Conservation (phyloP, 2,329 filamentous ascomycete species). For the Fusarium paranaense region DNA sequence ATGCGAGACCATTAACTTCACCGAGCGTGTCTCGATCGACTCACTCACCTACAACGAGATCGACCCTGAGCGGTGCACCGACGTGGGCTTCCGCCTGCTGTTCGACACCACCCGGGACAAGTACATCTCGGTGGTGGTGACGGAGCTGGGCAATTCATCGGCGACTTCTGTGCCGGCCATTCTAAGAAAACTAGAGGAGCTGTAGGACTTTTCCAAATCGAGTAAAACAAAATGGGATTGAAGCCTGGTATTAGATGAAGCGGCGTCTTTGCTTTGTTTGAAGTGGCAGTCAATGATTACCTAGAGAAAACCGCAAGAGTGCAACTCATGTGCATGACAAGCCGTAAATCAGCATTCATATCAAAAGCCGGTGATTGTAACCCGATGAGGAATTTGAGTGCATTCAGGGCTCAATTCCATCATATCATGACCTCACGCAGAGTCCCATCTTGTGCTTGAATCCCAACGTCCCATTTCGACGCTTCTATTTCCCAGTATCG, state of each 20-base stretch:
- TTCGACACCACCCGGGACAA: constrained; percentile 93
- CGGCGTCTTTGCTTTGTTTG: constrained; percentile 18
- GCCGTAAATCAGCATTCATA: not conserved
- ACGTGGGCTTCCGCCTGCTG: constrained; percentile 72
- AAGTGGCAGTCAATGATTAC: constrained; percentile 9
- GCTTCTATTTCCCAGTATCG: constrained; percentile 41
- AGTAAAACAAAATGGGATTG: constrained; percentile 29
- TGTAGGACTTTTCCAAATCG: constrained; percentile 50
- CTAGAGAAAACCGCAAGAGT: constrained; percentile 16
- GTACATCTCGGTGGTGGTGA: constrained; percentile 89
- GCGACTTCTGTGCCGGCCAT: constrained; percentile 83
- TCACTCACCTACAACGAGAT: constrained; percentile 96
- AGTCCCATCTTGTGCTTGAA: constrained; percentile 28
- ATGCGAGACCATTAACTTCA: constrained; percentile 96
- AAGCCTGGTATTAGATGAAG: constrained; percentile 27
- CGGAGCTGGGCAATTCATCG: constrained; percentile 88
- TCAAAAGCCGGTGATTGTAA: not conserved
- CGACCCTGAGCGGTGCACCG: constrained; percentile 75
- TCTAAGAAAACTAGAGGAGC: constrained; percentile 68
- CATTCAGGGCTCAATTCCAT: not conserved
- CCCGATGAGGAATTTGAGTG: not conserved
- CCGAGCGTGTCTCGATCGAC: constrained; percentile 84
- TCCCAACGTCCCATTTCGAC: constrained; percentile 42
- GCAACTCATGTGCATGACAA: constrained; percentile 2
- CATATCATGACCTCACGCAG: constrained; percentile 12